Conservation (phyloP, 108 stramenopile species). For the Discostella pseudostelligera region DNA sequence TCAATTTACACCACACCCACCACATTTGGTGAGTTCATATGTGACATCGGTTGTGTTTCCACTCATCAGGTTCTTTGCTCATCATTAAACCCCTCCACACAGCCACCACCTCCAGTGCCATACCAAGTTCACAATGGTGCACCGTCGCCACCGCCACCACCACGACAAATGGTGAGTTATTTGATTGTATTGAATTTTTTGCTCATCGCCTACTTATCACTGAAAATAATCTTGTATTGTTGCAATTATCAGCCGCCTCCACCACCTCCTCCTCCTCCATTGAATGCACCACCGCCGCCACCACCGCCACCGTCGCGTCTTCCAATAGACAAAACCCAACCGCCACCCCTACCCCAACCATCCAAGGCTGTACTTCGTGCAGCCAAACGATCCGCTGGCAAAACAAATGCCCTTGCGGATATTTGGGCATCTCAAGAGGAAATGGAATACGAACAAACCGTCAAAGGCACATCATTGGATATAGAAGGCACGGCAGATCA, state of each 20-base stretch:
- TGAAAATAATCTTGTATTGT: too few relatives aligned
- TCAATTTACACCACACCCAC: slow-evolving; percentile 10
- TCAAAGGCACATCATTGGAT: slow-evolving; percentile 8
- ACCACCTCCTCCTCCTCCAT: slow-evolving; percentile 15
- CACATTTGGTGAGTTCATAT: background rate
- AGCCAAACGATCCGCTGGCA: slow-evolving; percentile 26
- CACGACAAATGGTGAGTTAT: slow-evolving; percentile 9
- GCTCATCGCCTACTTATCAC: background rate
- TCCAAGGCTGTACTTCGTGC: slow-evolving; percentile 61
- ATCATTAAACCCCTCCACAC: too few relatives aligned
- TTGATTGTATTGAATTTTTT: slow-evolving; percentile 1
- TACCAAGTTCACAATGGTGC: background rate
- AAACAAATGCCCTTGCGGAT: slow-evolving; percentile 50
- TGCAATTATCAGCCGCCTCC: slow-evolving; percentile 36
- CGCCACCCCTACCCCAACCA: slow-evolving; percentile 58
- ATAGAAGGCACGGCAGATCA: slow-evolving; percentile 18
- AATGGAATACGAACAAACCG: slow-evolving; percentile 62
- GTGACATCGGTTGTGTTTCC: background rate
- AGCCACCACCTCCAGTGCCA: too few relatives aligned
- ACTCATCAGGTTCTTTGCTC: background rate
- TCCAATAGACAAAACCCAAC: slow-evolving; percentile 24
- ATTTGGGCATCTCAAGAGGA: slow-evolving; percentile 88
- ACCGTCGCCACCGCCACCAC: slow-evolving; percentile 8
- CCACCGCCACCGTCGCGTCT: slow-evolving; percentile 27
- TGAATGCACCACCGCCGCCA: slow-evolving; percentile 9